A percentile compares a stretch with the other conserved stretches of the same genome.
Evolutionary conservation across 169 alveolate genomes (phyloP).

Genomic region (Cystoisospora suis): DNA sequence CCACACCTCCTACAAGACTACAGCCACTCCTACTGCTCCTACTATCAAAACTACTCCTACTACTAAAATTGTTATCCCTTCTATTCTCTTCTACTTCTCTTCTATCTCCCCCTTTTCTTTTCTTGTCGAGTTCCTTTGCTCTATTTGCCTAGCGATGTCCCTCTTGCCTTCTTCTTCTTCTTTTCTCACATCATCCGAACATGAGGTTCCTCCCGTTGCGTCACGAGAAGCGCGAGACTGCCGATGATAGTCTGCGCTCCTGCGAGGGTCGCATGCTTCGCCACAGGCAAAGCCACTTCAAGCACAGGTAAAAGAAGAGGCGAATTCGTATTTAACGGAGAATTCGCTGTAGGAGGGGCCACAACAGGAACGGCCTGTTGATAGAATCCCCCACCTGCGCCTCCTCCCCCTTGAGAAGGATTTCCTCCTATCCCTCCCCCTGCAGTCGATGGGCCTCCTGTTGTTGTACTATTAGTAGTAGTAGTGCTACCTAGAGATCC

Average conservation of each 20-base stretch:
- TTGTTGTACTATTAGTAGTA: too few relatives aligned
- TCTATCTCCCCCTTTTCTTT: background rate
- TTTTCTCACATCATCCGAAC: background rate
- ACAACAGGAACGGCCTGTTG: background rate
- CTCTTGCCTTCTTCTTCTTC: background rate
- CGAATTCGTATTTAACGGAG: background rate
- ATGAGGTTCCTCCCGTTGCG: background rate
- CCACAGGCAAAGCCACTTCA: slow-evolving; percentile 25
- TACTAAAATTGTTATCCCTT: background rate
- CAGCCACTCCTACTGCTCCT: background rate
- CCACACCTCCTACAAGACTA: too few relatives aligned
- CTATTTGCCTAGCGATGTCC: background rate
- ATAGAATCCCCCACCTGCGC: background rate
- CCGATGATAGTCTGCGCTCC: background rate
- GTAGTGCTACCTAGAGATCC: too few relatives aligned
- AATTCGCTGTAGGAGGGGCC: slow-evolving; percentile 19
- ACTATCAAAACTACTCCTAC: background rate
- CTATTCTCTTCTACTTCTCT: background rate
- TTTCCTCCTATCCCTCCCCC: background rate
- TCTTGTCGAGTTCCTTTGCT: background rate
- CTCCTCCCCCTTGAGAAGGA: background rate
- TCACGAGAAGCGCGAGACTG: background rate
- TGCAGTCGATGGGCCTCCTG: too few relatives aligned
- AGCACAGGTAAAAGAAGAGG: slow-evolving; percentile 23
- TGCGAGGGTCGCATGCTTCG: background rate